Base-by-base conservation (phyloP, 164 flowering plant species). In the Dillenia turbinata region DNA sequence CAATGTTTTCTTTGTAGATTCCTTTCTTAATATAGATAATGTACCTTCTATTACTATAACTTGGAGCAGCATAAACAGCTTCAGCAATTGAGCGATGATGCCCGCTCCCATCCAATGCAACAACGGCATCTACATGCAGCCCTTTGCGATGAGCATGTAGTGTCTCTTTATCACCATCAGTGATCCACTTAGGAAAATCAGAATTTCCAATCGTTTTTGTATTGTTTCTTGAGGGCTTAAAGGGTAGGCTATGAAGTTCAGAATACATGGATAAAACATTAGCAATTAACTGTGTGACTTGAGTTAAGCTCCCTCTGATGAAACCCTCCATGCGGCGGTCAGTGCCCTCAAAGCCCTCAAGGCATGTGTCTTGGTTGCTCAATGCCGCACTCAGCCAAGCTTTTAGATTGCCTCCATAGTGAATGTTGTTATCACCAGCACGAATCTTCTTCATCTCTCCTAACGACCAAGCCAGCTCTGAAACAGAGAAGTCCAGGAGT, bases 361-460 rank as follows among this genome's bases (percentile, higher is more conserved):
- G 76, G 72, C 98, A 93, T 0, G 98, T 93, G 62, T 93, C 98
- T 67, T 87, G 97, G 75, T 93, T 93, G 62, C 96, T 83, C 15
- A 93, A 47, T 0, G 97, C 98, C 4, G 97, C 98, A 56, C 96
- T 90, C 2, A 93, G 76, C 97, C 96, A 93, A 1, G 98, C 86
- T 63, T 76, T 75, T 0, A 93, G 79, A 67, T 90, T 77, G 1
- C 84, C 92, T 66, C 76, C 74, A 13, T 71, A 61, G 57, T 71
- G 77, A 5, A 49, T 2, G 48, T 51, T 65, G 9, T 14, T 60
- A 1, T 62, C 47, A 15, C 89, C 85, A 0, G 70, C 70, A n/a
- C 83, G 70, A 12, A 88, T 71, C 49, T 61, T 76, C 48, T 79
- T 78, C 89, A 92, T 86, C 60, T 83, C 91, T 0, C 43, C 46